Percentiles rank a stretch among this genome's conserved stretches.
Conservation (phyloP, 2,329 filamentous ascomycete species). For the Chalaropsis thielavioides region DNA sequence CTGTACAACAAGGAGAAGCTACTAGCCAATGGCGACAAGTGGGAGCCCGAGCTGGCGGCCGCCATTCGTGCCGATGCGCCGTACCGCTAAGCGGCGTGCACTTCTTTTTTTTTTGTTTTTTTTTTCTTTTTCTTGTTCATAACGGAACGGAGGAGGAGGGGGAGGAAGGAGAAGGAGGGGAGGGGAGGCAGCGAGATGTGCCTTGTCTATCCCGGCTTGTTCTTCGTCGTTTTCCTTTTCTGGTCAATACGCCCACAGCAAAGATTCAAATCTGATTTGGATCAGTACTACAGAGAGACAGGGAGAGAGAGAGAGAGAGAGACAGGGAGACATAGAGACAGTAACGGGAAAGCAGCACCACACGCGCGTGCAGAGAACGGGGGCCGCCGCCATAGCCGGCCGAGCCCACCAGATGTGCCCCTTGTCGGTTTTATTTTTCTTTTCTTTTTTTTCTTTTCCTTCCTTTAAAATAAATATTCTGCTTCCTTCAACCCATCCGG, state of each 20-base stretch:
- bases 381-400: too few relatives aligned
- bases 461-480: too few relatives aligned
- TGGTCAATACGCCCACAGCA: constrained; percentile 1
- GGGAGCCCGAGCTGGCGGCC: constrained; percentile 94
- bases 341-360: too few relatives aligned
- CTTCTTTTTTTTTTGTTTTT: too few relatives aligned
- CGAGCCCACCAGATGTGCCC: too few relatives aligned
- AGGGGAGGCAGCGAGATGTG: not conserved
- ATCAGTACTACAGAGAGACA: constrained; percentile 1
- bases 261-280: not conserved
- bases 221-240: not conserved
- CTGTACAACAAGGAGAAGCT: constrained; percentile 97
- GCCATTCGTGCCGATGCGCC: constrained; percentile 85
- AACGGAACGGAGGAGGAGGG: constrained; percentile 1
- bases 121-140: not conserved
- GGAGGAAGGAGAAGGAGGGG: not conserved
- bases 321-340: too few relatives aligned
- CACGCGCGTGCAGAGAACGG: too few relatives aligned
- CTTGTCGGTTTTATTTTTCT: too few relatives aligned
- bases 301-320: not conserved
- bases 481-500: too few relatives aligned
- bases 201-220: not conserved
- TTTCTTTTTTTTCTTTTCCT: too few relatives aligned
- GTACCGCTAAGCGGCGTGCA: constrained; percentile 62
- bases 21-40: constrained; percentile 80